phyloP scores from a whole-genome alignment of 1,139 yeast species.

The Tardiomyces blankii region DNA sequence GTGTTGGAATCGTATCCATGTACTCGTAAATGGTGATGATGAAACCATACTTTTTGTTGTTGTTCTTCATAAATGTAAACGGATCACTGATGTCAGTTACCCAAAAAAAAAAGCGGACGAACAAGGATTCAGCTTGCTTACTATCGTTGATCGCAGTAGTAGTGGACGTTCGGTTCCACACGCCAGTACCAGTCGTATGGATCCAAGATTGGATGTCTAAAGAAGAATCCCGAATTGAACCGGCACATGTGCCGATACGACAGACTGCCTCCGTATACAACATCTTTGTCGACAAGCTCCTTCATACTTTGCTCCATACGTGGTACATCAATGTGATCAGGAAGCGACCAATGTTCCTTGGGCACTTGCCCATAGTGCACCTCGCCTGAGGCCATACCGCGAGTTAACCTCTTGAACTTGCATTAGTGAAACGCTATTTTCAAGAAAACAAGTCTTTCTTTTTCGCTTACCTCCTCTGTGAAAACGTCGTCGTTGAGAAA shows the following conservation, averaged over 20 bases:
- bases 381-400: slow-evolving; percentile 75
- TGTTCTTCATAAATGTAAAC: slow-evolving; percentile 64
- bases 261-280: slow-evolving; percentile 65
- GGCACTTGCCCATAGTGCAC: slow-evolving; percentile 68
- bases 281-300: slow-evolving; percentile 44
- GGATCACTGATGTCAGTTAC: slow-evolving; percentile 45
- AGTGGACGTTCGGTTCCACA: slow-evolving; percentile 84
- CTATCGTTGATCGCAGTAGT: slow-evolving; percentile 53
- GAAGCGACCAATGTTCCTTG: slow-evolving; percentile 59
- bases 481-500: slow-evolving; percentile 79
- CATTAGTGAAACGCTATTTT: background rate
- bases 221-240: slow-evolving; percentile 76
- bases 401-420: slow-evolving; percentile 45
- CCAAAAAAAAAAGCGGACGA: too few species aligned
- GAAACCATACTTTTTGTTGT: slow-evolving; percentile 74
- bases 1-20: slow-evolving; percentile 70
- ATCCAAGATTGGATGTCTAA: slow-evolving; percentile 53
- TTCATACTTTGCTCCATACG: slow-evolving; percentile 38
- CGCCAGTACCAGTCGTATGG: slow-evolving; percentile 83
- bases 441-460: too few species aligned
- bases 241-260: slow-evolving; percentile 81
- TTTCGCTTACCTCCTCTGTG: slow-evolving; percentile 32
- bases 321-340: slow-evolving; percentile 35
- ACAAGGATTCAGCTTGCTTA: slow-evolving; percentile 5
- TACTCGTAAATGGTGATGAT: slow-evolving; percentile 70